Evolutionary conservation across 768 basidiomycete species (phyloP).

Genomic region (Pisolithus microcarpus): DNA sequence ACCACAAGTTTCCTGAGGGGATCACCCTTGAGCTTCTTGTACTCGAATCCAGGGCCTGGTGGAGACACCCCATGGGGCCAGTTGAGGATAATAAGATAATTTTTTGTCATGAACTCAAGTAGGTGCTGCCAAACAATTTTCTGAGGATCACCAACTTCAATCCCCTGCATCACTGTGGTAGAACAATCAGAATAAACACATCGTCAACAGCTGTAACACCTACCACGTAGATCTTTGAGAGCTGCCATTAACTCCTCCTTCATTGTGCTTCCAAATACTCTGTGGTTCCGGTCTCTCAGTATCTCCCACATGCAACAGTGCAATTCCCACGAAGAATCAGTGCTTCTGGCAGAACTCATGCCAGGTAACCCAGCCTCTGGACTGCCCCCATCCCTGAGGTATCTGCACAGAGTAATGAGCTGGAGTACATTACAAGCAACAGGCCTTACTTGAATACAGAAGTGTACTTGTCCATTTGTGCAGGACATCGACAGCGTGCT

Average conservation of each 20-base stretch:
- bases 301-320: too few relatives aligned
- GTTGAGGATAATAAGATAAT: neutral
- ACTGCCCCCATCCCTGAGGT: too few relatives aligned
- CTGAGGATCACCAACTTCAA: neutral
- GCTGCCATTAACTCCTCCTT: neutral
- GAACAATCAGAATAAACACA: neutral
- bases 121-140: neutral
- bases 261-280: neutral
- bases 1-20: neutral
- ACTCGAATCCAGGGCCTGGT: neutral
- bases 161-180: neutral
- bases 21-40: neutral
- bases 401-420: too few relatives aligned
- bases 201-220: neutral
- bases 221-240: neutral
- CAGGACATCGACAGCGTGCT: too few relatives aligned
- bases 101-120: neutral
- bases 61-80: neutral
- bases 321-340: too few relatives aligned
- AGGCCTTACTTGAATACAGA: too few relatives aligned
- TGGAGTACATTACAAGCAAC: too few relatives aligned
- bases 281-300: too few relatives aligned
- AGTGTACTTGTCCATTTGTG: too few relatives aligned
- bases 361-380: too few relatives aligned
- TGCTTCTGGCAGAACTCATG: too few relatives aligned